A percentile compares a stretch with the other conserved stretches of the same genome.
Conservation (phyloP, 2,329 filamentous ascomycete genomes). For the Hortaea werneckii region DNA sequence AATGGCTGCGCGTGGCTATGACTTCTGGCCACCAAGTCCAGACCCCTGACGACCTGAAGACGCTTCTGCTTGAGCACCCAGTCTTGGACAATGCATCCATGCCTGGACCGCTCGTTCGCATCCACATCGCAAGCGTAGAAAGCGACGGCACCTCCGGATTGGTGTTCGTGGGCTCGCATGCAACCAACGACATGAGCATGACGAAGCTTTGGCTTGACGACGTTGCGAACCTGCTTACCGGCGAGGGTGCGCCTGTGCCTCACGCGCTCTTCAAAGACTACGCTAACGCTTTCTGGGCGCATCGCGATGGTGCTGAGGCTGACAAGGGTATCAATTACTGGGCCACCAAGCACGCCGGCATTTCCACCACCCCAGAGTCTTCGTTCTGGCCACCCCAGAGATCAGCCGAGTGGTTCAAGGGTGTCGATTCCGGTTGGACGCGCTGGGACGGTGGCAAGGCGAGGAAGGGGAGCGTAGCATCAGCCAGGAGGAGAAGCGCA, state of each 20-base stretch:
- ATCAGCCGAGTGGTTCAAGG: constrained; percentile 25
- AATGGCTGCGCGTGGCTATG: constrained; percentile 20
- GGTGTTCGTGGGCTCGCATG: constrained; percentile 21
- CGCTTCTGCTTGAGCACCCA: constrained; percentile 18
- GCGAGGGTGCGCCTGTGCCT: constrained; percentile 15
- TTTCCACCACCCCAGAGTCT: constrained; percentile 16
- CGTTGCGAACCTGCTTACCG: constrained; percentile 17
- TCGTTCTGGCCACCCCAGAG: constrained; percentile 21
- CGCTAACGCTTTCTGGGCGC: constrained; percentile 21
- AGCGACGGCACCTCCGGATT: constrained; percentile 20
- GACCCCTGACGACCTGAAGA: constrained; percentile 20
- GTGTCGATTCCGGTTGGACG: constrained; percentile 19
- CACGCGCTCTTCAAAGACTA: constrained; percentile 24
- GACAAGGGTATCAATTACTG: constrained; percentile 21
- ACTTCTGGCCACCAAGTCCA: constrained; percentile 21
- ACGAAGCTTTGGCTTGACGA: constrained; percentile 26
- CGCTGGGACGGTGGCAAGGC: constrained; percentile 18
- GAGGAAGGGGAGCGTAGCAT: constrained; percentile 16
- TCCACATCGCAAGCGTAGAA: constrained; percentile 19
- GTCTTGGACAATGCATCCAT: constrained; percentile 19
- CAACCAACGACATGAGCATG: constrained; percentile 25
- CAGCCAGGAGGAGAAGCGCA: constrained; percentile 13
- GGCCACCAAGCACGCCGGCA: constrained; percentile 19
- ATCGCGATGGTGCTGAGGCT: constrained; percentile 20
- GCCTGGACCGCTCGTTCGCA: constrained; percentile 20